Conservation (phyloP, 2,329 filamentous ascomycete genomes). For the Epichloe festucae region DNA sequence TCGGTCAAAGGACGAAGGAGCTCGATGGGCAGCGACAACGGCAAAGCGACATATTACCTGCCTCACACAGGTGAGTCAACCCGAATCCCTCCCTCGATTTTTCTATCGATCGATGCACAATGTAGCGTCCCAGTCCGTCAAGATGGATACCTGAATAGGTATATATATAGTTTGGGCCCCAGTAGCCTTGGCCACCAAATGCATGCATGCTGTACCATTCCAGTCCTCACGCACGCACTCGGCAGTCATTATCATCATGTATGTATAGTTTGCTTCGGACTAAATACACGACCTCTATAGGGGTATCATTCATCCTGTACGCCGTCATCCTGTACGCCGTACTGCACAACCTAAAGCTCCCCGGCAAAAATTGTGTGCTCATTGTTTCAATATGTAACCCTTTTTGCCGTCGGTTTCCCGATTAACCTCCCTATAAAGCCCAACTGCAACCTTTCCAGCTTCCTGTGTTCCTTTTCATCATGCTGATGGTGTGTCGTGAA, state of each 20-base stretch:
- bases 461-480: conserved; percentile 19
- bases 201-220: no score
- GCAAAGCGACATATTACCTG: no score
- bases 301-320: conserved; percentile 7
- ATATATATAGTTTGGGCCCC: no score
- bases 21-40: no score
- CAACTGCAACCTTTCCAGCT: background rate
- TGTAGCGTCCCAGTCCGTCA: no score
- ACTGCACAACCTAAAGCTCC: background rate
- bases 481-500: conserved; percentile 68
- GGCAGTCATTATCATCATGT: background rate
- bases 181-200: no score
- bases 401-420: background rate
- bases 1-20: no score
- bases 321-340: conserved; percentile 7
- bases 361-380: background rate
- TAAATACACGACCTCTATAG: background rate
- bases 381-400: background rate
- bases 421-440: background rate
- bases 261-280: background rate
- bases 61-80: no score
- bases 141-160: no score
- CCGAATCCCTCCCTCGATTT: no score
- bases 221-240: background rate
- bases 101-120: no score